A percentile compares a stretch with the other conserved stretches of the same genome.
Evolutionary conservation across 352 stramenopile species (phyloP).

Genomic region (Phytophthora tentaculata): DNA sequence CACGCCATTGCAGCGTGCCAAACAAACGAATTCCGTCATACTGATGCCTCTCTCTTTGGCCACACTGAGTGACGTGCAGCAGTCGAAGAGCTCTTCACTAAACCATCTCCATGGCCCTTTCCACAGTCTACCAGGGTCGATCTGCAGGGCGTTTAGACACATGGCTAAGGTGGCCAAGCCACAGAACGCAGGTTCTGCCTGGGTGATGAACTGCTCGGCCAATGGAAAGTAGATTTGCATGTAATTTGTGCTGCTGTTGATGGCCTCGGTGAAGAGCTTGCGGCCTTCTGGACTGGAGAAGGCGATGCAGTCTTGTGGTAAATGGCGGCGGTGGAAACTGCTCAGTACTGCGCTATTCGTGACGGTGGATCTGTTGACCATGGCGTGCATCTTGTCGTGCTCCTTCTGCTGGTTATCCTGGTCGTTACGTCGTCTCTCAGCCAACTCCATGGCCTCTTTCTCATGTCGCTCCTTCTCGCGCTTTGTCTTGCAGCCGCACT

Average conservation of each 20-base stretch:
- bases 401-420: conserved; percentile 21
- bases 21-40: conserved; percentile 72
- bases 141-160: conserved; percentile 78
- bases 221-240: conserved; percentile 95
- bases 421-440: conserved; percentile 8
- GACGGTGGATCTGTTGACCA: conserved; percentile 69
- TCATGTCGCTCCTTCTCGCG: conserved; percentile 49
- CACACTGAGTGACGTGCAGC: conserved; percentile 76
- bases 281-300: conserved; percentile 89
- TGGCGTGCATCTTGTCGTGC: conserved; percentile 16
- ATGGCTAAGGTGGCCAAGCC: conserved; percentile 87
- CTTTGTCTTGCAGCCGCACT: conserved; percentile 56
- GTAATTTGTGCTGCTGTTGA: conserved; percentile 60
- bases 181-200: conserved; percentile 93
- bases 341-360: conserved; percentile 49
- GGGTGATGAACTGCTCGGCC: conserved; percentile 89
- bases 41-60: conserved; percentile 80
- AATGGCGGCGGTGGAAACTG: conserved; percentile 86
- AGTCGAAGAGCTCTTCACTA: conserved; percentile 86
- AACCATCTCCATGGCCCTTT: conserved; percentile 86
- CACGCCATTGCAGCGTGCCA: conserved; percentile 69
- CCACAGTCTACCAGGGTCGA: conserved; percentile 79
- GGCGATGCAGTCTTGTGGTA: conserved; percentile 81
- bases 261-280: conserved; percentile 85
- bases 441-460: conserved; percentile 33